Conservation (phyloP, 2,329 filamentous ascomycete genomes). For the Simplicillium sp. region DNA sequence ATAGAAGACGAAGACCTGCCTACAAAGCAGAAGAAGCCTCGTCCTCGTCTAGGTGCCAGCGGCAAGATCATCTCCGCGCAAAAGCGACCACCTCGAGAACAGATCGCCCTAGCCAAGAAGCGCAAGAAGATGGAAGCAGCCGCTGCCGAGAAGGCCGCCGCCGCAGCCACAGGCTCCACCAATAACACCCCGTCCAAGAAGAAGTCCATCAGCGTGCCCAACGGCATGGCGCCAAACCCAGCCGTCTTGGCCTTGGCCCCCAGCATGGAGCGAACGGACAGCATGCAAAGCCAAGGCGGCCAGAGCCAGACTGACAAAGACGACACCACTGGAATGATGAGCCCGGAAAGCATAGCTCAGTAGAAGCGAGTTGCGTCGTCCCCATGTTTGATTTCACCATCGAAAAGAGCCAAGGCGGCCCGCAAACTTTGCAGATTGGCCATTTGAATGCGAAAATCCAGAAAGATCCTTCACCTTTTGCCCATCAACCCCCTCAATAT, state of each 20-base stretch:
- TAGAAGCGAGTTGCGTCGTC: slow-evolving; percentile 10
- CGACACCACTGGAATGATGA: slow-evolving; percentile 68
- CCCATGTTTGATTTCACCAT: too few species aligned
- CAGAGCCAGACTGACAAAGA: slow-evolving; percentile 60
- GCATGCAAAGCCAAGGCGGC: slow-evolving; percentile 46
- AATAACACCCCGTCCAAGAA: slow-evolving; percentile 43
- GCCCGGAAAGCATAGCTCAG: slow-evolving; percentile 64
- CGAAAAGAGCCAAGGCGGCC: too few species aligned
- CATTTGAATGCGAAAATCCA: too few species aligned
- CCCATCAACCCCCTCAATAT: too few species aligned
- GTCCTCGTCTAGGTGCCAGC: slow-evolving; percentile 57
- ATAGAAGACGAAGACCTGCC: slow-evolving; percentile 93
- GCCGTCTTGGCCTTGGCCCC: slow-evolving; percentile 29
- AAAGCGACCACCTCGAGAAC: slow-evolving; percentile 73
- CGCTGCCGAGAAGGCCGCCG: slow-evolving; percentile 31
- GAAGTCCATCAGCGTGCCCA: slow-evolving; percentile 28
- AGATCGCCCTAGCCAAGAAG: slow-evolving; percentile 77
- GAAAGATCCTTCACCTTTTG: too few species aligned
- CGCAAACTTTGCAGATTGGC: too few species aligned
- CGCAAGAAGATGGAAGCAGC: slow-evolving; percentile 69
- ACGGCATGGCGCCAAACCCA: slow-evolving; percentile 27
- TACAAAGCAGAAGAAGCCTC: slow-evolving; percentile 73
- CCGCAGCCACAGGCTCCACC: slow-evolving; percentile 20
- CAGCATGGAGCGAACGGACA: slow-evolving; percentile 50
- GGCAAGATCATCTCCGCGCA: slow-evolving; percentile 82